Evolutionary conservation across 1,139 yeast genomes (phyloP), one percentile per base, ranked within the genome.

Genomic region (Komagataea norvegica): DNA sequence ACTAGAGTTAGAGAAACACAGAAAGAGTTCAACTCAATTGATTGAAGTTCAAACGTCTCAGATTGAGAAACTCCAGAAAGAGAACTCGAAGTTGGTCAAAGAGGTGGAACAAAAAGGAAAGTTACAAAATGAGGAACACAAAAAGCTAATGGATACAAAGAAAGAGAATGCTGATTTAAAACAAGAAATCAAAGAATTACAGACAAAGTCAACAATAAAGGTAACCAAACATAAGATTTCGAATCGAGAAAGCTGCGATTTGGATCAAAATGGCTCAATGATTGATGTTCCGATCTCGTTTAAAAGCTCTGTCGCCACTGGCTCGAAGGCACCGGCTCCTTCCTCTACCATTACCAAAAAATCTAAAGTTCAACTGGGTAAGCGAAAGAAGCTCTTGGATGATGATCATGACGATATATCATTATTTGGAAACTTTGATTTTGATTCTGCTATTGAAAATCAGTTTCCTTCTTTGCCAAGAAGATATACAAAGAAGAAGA

Each of bases 401-500:
- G 42, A 43, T 6, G 29, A 28, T 20, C 41, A 43, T 6, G 29
- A 28, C 18, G 24, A 24, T 6, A 24, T 29, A 8, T 21, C 36
- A 2, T 11, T 36, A 8, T 41, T 44, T 29, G 48, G 45, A 33
- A 38, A 38, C 22, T 45, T 46, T 29, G 48, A 43, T 14, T 43
- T 52, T 19, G 49, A 49, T 20, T 26, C 38, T 4, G 25, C 36
- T 11, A 20, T 28, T 7, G 28, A 34, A 4, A 37, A 42, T 6
- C 34, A 34, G 3, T n/a, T 29, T 3, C 42, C 49, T 18, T 27
- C 31, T n/a, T n/a, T 43, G 10, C 49, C 55, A 23, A 49, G 45
- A 37, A 41, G 48, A 32, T 51, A 52, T 29, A 51, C 47, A 19
- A 51, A 49, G 21, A 43, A 48, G 28, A 52, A 47, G 43, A 51